A percentile compares a stretch with the other conserved stretches of the same genome.
Evolutionary conservation across 176 grass and related monocot species (phyloP).

Genomic region (Hyparrhenia diplandra): DNA sequence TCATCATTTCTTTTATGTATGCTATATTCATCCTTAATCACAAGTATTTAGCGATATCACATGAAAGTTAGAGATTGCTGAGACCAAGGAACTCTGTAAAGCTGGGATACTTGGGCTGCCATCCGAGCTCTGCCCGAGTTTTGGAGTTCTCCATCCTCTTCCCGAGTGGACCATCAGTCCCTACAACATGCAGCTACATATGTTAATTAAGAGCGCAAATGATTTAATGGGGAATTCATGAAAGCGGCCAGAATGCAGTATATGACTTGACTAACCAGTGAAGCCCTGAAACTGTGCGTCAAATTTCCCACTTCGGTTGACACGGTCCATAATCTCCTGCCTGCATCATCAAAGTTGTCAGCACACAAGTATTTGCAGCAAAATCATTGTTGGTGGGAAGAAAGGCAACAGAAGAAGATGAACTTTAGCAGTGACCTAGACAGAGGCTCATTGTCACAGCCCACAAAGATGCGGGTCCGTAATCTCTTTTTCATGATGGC

Average conservation of each 20-base stretch:
- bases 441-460: constrained; percentile 55
- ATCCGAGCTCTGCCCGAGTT: constrained; percentile 70
- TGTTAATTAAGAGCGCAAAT: constrained; percentile 9
- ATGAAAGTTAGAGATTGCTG: constrained; percentile 24
- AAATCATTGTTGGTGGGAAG: background rate
- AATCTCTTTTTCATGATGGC: constrained; percentile 53
- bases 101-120: constrained; percentile 69
- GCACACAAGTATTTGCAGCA: background rate
- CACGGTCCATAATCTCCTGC: constrained; percentile 82
- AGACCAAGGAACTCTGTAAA: constrained; percentile 65
- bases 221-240: background rate
- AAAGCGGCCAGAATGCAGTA: constrained; percentile 2
- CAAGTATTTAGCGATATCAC: background rate
- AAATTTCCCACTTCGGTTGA: constrained; percentile 71
- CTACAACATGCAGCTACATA: constrained; percentile 18
- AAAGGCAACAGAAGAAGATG: background rate
- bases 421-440: constrained; percentile 33
- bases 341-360: constrained; percentile 33
- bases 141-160: constrained; percentile 83
- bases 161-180: constrained; percentile 62
- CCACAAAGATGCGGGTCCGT: constrained; percentile 35
- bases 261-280: constrained; percentile 34
- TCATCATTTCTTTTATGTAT: background rate
- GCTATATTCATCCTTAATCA: background rate
- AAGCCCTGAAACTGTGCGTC: constrained; percentile 64